A percentile compares a stretch with the other conserved stretches of the same genome.
These are phyloP conservation scores for Fusarium pseudograminearum DNA, from an alignment of 2,329 filamentous ascomycete genomes.

Conservation along the genomic window DNA sequence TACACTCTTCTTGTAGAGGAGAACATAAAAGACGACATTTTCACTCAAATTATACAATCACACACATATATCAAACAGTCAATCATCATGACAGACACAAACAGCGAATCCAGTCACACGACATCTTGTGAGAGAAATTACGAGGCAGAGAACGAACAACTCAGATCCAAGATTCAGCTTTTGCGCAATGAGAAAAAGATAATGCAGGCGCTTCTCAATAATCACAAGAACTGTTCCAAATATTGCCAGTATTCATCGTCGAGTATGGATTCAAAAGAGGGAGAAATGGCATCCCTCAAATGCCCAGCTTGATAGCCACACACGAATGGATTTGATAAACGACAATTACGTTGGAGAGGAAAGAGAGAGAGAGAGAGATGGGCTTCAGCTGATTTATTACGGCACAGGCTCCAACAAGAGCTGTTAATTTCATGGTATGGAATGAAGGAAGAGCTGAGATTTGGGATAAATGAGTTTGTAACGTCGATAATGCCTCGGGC, in stretches of 20 bases:
- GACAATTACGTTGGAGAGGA: background rate
- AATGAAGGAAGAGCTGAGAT: background rate
- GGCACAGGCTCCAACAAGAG: background rate
- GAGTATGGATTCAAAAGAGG: background rate
- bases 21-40: background rate
- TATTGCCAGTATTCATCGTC: background rate
- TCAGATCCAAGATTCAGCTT: background rate
- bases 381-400: background rate
- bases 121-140: background rate
- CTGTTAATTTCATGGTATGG: background rate
- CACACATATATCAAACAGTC: no score
- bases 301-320: background rate
- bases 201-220: background rate
- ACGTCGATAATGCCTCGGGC: background rate
- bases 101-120: background rate
- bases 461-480: background rate
- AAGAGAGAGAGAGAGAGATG: background rate
- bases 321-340: background rate
- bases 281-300: background rate
- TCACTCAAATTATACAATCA: no score
- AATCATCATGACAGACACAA: background rate
- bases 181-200: background rate
- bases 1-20: background rate
- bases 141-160: background rate
- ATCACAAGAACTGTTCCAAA: slow-evolving; percentile 6